Evolutionary conservation across 495 filamentous ascomycete genomes (phyloP).

Genomic region (Aspergillus asperescens): DNA sequence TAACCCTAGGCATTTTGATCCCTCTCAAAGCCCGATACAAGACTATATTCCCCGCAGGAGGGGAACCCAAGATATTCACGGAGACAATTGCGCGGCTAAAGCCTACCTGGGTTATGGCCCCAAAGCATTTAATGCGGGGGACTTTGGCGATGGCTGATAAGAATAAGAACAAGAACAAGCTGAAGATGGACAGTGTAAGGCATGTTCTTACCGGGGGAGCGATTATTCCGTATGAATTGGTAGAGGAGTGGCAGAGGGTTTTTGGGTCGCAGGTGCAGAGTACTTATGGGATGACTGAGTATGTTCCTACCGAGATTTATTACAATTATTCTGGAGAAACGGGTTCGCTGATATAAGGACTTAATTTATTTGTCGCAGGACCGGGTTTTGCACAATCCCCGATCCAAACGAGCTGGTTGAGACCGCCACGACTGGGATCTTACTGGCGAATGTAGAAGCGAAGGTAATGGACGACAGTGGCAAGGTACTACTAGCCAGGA

Average conservation of each 20-base stretch:
- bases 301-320: not conserved
- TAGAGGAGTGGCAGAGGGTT: not conserved
- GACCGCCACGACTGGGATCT: constrained; percentile 55
- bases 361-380: not conserved
- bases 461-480: constrained; percentile 45
- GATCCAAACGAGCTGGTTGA: constrained; percentile 40
- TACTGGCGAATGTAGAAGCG: constrained; percentile 60
- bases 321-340: not conserved
- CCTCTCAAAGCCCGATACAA: not conserved
- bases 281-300: not conserved
- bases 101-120: not conserved
- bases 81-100: not conserved
- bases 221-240: not conserved
- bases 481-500: constrained; percentile 37
- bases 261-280: not conserved
- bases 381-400: not conserved
- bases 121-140: not conserved
- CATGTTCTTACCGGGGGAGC: not conserved
- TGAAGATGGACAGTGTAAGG: not conserved
- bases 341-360: not conserved
- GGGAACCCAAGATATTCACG: not conserved
- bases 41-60: not conserved
- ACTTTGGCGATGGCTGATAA: not conserved
- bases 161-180: not conserved
- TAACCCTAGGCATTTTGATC: not conserved